Evolutionary conservation across 805 yeast genomes (phyloP).

Genomic region (Torulaspora gathmanii): DNA sequence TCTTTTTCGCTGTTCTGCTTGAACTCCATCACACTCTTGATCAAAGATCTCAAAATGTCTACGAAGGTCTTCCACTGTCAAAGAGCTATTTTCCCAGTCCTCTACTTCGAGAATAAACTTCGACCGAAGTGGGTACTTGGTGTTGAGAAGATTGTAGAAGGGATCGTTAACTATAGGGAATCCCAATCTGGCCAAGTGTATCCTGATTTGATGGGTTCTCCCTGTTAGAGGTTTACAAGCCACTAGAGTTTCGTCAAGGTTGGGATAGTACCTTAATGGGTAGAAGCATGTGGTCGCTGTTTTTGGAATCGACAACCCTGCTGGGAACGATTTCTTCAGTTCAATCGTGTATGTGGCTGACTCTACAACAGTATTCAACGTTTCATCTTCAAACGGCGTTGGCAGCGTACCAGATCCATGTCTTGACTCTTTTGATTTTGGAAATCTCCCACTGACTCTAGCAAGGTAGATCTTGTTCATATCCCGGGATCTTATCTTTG

Average conservation of each 20-base stretch:
- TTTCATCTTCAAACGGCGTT: constrained; percentile 10
- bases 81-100: constrained; percentile 18
- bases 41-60: constrained; percentile 19
- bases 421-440: constrained; percentile 30
- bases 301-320: constrained; percentile 42
- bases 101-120: constrained; percentile 20
- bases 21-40: constrained; percentile 35
- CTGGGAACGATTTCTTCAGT: constrained; percentile 61
- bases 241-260: constrained; percentile 49
- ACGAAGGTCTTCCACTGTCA: constrained; percentile 10
- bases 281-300: constrained; percentile 67
- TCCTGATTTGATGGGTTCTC: constrained; percentile 91
- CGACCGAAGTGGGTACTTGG: constrained; percentile 25
- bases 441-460: constrained; percentile 79
- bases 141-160: constrained; percentile 40
- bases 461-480: constrained; percentile 80
- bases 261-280: constrained; percentile 57
- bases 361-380: constrained; percentile 11
- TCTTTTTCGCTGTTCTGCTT: constrained; percentile 26
- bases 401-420: constrained; percentile 25
- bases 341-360: constrained; percentile 63
- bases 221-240: constrained; percentile 88
- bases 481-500: constrained; percentile 50
- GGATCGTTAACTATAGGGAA: constrained; percentile 89
- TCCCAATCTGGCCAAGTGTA: constrained; percentile 82